Conservation (phyloP, 805 yeast genomes). For the Danielia reshetovae region DNA sequence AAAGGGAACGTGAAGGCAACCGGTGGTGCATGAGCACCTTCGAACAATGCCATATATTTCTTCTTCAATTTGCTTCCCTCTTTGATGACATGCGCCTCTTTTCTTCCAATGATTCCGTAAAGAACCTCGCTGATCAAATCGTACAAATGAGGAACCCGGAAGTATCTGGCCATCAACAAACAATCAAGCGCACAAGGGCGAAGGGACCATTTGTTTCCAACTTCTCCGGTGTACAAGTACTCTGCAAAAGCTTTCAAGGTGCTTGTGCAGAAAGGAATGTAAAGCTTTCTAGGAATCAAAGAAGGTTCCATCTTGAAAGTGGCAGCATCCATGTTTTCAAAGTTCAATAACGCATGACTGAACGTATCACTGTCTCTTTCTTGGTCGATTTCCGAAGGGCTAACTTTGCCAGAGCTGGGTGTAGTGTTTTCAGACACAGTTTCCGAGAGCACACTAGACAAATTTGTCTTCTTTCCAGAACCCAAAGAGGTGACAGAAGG, state of each 20-base stretch:
- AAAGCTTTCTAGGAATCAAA: constrained; percentile 62
- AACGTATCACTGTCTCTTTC: constrained; percentile 8
- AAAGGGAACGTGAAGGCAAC: constrained; percentile 36
- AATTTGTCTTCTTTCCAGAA: not conserved
- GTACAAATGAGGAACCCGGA: constrained; percentile 65
- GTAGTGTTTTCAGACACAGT: not conserved
- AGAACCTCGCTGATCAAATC: constrained; percentile 66
- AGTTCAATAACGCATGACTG: constrained; percentile 25
- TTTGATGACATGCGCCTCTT: constrained; percentile 49
- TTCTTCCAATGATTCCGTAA: constrained; percentile 65
- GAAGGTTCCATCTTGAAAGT: constrained; percentile 51
- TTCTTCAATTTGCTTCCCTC: constrained; percentile 37
- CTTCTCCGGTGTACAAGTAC: constrained; percentile 74
- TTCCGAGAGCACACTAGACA: not conserved
- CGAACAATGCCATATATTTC: constrained; percentile 22
- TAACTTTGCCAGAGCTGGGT: not conserved
- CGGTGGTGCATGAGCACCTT: constrained; percentile 19
- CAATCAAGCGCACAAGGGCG: constrained; percentile 66
- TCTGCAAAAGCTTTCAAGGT: constrained; percentile 67
- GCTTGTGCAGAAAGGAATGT: constrained; percentile 60
- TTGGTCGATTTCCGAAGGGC: constrained; percentile 2
- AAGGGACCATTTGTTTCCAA: constrained; percentile 70
- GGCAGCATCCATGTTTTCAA: constrained; percentile 29
- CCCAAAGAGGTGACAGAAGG: not conserved
- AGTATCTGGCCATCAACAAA: constrained; percentile 57